Percentiles rank a stretch among this genome's conserved stretches.
These are phyloP conservation scores for Filobasidium floriforme DNA, from an alignment of 768 basidiomycete genomes.

Conservation along the genomic window DNA sequence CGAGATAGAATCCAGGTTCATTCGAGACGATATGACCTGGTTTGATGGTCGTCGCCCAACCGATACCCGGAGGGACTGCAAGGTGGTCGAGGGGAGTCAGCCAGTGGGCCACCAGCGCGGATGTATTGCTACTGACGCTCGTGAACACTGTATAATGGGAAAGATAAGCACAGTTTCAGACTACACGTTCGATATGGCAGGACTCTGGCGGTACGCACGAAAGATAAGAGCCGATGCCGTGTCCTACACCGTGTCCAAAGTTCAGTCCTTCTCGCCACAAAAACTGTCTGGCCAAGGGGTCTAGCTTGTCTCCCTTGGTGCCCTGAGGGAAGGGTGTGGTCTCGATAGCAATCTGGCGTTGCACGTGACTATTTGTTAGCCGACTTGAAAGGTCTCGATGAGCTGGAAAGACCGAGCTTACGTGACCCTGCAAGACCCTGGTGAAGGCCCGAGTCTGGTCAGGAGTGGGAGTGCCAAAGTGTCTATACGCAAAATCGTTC, in stretches of 20 bases:
- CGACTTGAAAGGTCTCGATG: constrained; percentile 15
- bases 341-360: constrained; percentile 74
- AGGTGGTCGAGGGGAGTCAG: neutral
- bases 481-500: constrained; percentile 59
- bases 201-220: neutral
- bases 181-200: neutral
- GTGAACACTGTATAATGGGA: constrained; percentile 27
- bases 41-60: constrained; percentile 53
- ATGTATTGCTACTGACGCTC: constrained; percentile 32
- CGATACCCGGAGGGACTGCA: constrained; percentile 63
- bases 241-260: constrained; percentile 44
- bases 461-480: constrained; percentile 78
- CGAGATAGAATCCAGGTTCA: constrained; percentile 84
- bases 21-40: constrained; percentile 90
- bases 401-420: constrained; percentile 47
- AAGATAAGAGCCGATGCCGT: constrained; percentile 43
- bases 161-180: neutral
- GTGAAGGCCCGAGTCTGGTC: constrained; percentile 88
- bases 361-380: neutral
- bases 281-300: constrained; percentile 72
- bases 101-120: neutral
- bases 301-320: constrained; percentile 66
- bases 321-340: constrained; percentile 82
- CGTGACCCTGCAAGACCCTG: constrained; percentile 90
- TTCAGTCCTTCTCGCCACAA: constrained; percentile 38